phyloP scores from a whole-genome alignment of 2,329 filamentous ascomycete species.

The Fusarium aywerte region DNA sequence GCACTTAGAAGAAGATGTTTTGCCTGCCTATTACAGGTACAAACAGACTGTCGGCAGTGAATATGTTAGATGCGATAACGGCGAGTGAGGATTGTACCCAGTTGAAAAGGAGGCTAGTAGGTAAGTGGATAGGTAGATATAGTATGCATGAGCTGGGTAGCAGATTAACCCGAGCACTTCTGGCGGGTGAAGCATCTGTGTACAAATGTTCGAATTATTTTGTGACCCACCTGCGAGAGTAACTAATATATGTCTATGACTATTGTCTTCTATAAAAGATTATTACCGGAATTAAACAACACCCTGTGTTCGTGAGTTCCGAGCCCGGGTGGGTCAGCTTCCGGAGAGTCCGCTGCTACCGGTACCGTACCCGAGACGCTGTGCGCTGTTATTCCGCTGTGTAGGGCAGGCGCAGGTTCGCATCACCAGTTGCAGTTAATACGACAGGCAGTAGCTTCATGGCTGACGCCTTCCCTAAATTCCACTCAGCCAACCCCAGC shows the following conservation, averaged over 20 bases:
- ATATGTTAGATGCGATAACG: neutral
- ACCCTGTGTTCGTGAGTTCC: constrained; percentile 1
- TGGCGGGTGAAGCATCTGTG: too few relatives aligned
- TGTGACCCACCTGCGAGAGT: too few relatives aligned
- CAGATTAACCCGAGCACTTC: too few relatives aligned
- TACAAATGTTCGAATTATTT: too few relatives aligned
- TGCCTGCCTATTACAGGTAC: neutral
- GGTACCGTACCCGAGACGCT: constrained; percentile 4
- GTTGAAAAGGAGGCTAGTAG: neutral
- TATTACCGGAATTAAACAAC: neutral
- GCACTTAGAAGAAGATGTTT: neutral
- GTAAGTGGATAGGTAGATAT: neutral
- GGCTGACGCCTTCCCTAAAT: constrained; percentile 8
- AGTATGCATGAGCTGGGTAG: neutral
- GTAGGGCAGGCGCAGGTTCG: constrained; percentile 17
- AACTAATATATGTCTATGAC: neutral
- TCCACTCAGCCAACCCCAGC: constrained; percentile 15
- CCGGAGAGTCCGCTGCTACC: constrained; percentile 21
- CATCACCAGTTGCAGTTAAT: constrained; percentile 11
- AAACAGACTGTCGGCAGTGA: neutral
- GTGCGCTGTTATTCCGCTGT: constrained; percentile 16
- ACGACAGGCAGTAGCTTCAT: neutral
- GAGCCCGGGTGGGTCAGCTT: constrained; percentile 17
- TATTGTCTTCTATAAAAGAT: neutral
- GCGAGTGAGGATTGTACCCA: neutral